These are phyloP conservation scores for Boletus reticuloceps DNA, from an alignment of 768 basidiomycete species.

Conservation along the genomic window DNA sequence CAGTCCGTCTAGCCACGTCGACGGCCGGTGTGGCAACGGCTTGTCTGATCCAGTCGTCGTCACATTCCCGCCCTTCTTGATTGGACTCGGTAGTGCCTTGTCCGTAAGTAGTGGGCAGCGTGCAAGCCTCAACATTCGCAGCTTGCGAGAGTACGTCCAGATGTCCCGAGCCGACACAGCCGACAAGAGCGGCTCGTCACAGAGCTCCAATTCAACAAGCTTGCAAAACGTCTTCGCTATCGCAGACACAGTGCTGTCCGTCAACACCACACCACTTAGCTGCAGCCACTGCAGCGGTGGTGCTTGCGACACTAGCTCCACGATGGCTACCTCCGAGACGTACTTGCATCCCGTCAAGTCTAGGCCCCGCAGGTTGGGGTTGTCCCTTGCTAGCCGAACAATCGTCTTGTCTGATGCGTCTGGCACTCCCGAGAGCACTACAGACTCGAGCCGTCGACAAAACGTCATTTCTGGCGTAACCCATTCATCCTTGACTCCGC, in stretches of 20 bases:
- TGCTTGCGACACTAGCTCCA: constrained; percentile 66
- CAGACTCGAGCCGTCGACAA: constrained; percentile 66
- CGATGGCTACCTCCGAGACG: constrained; percentile 76
- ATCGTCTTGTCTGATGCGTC: constrained; percentile 71
- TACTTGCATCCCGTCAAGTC: constrained; percentile 73
- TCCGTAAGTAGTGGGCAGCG: constrained; percentile 78
- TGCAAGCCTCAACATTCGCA: constrained; percentile 73
- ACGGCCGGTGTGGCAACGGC: constrained; percentile 53
- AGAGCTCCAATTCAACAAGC: constrained; percentile 81
- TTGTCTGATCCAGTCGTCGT: constrained; percentile 37
- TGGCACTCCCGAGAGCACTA: constrained; percentile 65
- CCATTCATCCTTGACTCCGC: constrained; percentile 53
- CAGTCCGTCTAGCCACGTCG: constrained; percentile 59
- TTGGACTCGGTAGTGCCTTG: constrained; percentile 65
- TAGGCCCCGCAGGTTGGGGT: constrained; percentile 68
- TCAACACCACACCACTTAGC: constrained; percentile 64
- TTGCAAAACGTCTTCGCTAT: constrained; percentile 74
- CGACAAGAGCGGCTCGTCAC: constrained; percentile 64
- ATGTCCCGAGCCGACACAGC: constrained; percentile 71
- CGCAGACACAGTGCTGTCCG: constrained; percentile 58
- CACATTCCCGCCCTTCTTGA: constrained; percentile 33
- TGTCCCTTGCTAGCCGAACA: constrained; percentile 56
- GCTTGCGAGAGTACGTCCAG: constrained; percentile 76
- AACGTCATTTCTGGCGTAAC: constrained; percentile 53
- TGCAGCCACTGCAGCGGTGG: constrained; percentile 72